These are phyloP conservation scores for Monilinia polystroma DNA, from an alignment of 2,329 filamentous ascomycete genomes.

Conservation along the genomic window DNA sequence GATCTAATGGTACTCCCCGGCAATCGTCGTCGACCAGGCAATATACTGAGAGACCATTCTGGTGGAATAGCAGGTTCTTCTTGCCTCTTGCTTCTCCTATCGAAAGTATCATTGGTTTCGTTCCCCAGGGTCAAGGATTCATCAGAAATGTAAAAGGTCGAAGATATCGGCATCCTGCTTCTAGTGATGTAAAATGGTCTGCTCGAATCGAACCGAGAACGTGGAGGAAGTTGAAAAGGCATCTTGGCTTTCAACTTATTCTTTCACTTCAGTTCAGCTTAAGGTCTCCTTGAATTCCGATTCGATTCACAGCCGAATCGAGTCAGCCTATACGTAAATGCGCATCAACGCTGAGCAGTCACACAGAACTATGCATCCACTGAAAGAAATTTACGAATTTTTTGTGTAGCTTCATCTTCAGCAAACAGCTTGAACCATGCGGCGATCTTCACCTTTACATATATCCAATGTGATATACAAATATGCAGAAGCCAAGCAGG, in stretches of 20 bases:
- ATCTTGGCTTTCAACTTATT: constrained; percentile 11
- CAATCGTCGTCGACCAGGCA: not conserved
- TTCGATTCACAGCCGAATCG: constrained; percentile 10
- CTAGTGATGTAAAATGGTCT: constrained; percentile 12
- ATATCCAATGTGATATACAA: not conserved
- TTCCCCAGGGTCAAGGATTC: constrained; percentile 8
- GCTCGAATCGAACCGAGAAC: constrained; percentile 6
- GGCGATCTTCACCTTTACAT: constrained; percentile 20
- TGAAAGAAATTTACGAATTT: not conserved
- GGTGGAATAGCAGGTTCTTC: not conserved
- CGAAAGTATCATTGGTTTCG: constrained; percentile 5
- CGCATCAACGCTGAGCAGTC: not conserved
- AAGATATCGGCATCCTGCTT: constrained; percentile 15
- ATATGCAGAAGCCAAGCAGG: not conserved
- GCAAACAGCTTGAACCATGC: constrained; percentile 13
- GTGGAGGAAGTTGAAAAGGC: constrained; percentile 16
- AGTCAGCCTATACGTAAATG: not conserved
- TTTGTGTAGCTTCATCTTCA: constrained; percentile 7
- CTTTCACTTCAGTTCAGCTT: constrained; percentile 2
- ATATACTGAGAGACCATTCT: constrained; percentile 1
- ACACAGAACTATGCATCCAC: not conserved
- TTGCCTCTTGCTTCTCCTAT: not conserved
- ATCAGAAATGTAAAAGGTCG: constrained; percentile 20
- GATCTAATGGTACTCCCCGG: constrained; percentile 3
- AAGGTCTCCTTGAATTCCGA: not conserved